These are phyloP conservation scores for Ogataea nitratoaversa DNA, from an alignment of 805 yeast species.

Conservation along the genomic window DNA sequence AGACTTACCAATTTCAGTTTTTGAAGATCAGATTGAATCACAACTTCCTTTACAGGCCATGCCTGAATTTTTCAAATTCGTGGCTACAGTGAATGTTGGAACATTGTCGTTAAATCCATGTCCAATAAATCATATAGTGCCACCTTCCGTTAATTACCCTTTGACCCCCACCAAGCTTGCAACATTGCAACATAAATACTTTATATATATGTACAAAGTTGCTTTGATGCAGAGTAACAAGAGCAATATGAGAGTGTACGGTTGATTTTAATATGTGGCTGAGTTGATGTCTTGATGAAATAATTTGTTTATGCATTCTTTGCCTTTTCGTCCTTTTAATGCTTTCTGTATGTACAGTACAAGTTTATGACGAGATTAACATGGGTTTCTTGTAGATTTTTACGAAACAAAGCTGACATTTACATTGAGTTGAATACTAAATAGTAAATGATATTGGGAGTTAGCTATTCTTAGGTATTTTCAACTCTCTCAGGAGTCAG, in stretches of 20 bases:
- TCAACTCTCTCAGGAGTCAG: too few species aligned
- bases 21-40: constrained; percentile 7
- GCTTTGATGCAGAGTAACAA: not conserved
- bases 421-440: too few species aligned
- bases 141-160: constrained; percentile 6
- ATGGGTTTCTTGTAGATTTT: too few species aligned
- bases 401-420: too few species aligned
- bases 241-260: not conserved
- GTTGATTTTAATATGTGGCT: too few species aligned
- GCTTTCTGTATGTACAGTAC: not conserved
- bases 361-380: too few species aligned
- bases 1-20: constrained; percentile 5
- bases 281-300: too few species aligned
- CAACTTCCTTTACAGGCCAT: constrained; percentile 12
- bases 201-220: constrained; percentile 6
- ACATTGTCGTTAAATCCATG: not conserved
- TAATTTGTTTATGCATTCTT: not conserved
- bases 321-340: not conserved
- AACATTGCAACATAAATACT: constrained; percentile 11
- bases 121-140: not conserved
- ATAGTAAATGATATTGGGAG: too few species aligned
- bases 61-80: constrained; percentile 7
- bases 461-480: too few species aligned
- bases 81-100: not conserved
- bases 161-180: constrained; percentile 11